Conservation (phyloP, 1,139 yeast genomes). For the Yamadazyma sp. region DNA sequence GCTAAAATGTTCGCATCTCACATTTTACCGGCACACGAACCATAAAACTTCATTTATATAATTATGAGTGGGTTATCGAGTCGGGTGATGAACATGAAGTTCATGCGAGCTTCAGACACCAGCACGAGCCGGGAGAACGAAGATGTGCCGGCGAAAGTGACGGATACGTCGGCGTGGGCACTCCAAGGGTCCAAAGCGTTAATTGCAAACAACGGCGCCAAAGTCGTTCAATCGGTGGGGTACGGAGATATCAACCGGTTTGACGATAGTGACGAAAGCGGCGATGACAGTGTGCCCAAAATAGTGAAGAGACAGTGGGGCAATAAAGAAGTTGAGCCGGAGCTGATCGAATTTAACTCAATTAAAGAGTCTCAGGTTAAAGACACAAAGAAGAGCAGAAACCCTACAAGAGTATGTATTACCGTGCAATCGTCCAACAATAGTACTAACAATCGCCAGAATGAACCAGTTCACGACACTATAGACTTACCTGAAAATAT, state of each 20-base stretch:
- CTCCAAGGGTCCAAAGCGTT: slow-evolving; percentile 35
- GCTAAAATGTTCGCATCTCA: slow-evolving; percentile 3
- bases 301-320: slow-evolving; percentile 29
- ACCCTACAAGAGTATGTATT: slow-evolving; percentile 2
- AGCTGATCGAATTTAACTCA: slow-evolving; percentile 5
- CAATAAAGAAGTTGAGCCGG: slow-evolving; percentile 5
- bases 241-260: slow-evolving; percentile 42
- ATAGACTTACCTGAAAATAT: too few relatives aligned
- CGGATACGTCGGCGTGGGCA: slow-evolving; percentile 65
- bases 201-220: slow-evolving; percentile 19
- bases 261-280: slow-evolving; percentile 12
- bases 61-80: slow-evolving; percentile 53
- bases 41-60: not conserved
- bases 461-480: too few relatives aligned
- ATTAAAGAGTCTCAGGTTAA: slow-evolving; percentile 3
- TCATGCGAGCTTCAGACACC: slow-evolving; percentile 34
- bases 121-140: slow-evolving; percentile 25
- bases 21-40: slow-evolving; percentile 5
- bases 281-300: slow-evolving; percentile 19
- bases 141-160: slow-evolving; percentile 36
- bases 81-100: slow-evolving; percentile 72
- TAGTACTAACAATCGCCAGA: not conserved
- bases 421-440: too few relatives aligned
- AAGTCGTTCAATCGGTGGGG: slow-evolving; percentile 42
- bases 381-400: not conserved